Conservation (phyloP, 75 land plant genomes). For the Sequoiadendron giganteum region DNA sequence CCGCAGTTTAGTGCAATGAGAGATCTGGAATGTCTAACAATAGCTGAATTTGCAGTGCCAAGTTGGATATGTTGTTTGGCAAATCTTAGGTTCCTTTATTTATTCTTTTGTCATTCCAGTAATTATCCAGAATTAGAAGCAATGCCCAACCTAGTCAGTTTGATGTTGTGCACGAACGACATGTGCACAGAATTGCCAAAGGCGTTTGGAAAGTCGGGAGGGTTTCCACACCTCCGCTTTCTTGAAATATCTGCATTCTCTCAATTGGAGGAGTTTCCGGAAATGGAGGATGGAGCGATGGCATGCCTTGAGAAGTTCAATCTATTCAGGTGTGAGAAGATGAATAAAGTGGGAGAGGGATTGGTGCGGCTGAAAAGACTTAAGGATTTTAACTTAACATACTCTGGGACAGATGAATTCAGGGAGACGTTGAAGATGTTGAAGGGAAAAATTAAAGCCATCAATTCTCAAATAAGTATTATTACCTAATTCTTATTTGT, state of each 20-base stretch:
- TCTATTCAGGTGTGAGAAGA: rapidly evolving
- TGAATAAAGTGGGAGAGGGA: not conserved
- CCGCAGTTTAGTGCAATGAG: not conserved
- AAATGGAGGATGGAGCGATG: not conserved
- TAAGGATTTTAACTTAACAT: not conserved
- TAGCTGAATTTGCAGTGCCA: too few species aligned
- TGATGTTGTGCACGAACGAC: rapidly evolving
- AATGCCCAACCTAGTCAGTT: too few species aligned
- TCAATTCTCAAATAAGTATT: not conserved
- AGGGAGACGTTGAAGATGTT: not conserved
- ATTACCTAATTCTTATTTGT: too few species aligned
- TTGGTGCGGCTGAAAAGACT: not conserved
- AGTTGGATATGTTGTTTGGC: too few species aligned
- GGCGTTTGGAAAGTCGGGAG: too few species aligned
- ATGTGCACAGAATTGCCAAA: too few species aligned
- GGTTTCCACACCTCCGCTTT: not conserved
- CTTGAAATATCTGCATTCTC: rapidly evolving
- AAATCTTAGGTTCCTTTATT: not conserved
- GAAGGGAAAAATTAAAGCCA: not conserved
- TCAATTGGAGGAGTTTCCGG: not conserved
- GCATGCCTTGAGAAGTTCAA: not conserved
- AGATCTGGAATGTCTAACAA: too few species aligned
- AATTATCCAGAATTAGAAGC: not conserved
- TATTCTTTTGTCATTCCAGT: not conserved
- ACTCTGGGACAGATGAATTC: not conserved